Conservation (phyloP, 306 rosid species). For the Astragalus glycyphyllos region DNA sequence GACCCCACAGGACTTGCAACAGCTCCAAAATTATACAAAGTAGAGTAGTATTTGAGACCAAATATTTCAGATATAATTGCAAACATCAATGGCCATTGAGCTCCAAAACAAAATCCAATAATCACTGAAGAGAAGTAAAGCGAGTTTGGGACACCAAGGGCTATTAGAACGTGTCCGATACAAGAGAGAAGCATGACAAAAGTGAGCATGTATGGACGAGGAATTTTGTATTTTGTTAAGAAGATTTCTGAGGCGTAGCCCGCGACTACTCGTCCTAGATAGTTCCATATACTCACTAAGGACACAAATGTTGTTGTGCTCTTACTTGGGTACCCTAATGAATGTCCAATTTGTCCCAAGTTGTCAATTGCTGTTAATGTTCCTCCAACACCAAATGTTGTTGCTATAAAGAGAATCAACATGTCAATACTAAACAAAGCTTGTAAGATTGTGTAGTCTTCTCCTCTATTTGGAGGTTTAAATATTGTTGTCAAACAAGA, state of each 20-base stretch:
- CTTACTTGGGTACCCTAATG: slow-evolving; percentile 60
- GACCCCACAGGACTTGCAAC: slow-evolving; percentile 71
- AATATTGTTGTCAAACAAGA: slow-evolving; percentile 48
- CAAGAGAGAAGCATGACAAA: slow-evolving; percentile 59
- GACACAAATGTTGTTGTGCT: slow-evolving; percentile 73
- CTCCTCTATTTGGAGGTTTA: slow-evolving; percentile 68
- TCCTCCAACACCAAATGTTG: slow-evolving; percentile 63
- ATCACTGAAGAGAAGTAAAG: slow-evolving; percentile 65
- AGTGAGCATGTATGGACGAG: slow-evolving; percentile 68
- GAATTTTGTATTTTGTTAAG: slow-evolving; percentile 61
- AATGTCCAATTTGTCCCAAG: slow-evolving; percentile 70
- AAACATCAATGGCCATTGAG: slow-evolving; percentile 71
- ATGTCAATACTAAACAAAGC: slow-evolving; percentile 73
- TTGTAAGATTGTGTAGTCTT: slow-evolving; percentile 73
- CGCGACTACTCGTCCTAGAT: slow-evolving; percentile 58
- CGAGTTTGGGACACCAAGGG: slow-evolving; percentile 56
- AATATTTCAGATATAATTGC: slow-evolving; percentile 76
- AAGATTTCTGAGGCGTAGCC: slow-evolving; percentile 68
- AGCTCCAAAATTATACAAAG: slow-evolving; percentile 59
- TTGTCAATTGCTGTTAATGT: slow-evolving; percentile 73
- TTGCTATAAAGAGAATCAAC: slow-evolving; percentile 56
- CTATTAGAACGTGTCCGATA: slow-evolving; percentile 68
- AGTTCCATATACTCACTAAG: slow-evolving; percentile 78
- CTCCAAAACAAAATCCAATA: slow-evolving; percentile 75
- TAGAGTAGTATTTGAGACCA: slow-evolving; percentile 78